Evolutionary conservation across 306 rosid genomes (phyloP), one percentile per base, ranked within the genome.

Genomic region (Aeschynomene evenia): DNA sequence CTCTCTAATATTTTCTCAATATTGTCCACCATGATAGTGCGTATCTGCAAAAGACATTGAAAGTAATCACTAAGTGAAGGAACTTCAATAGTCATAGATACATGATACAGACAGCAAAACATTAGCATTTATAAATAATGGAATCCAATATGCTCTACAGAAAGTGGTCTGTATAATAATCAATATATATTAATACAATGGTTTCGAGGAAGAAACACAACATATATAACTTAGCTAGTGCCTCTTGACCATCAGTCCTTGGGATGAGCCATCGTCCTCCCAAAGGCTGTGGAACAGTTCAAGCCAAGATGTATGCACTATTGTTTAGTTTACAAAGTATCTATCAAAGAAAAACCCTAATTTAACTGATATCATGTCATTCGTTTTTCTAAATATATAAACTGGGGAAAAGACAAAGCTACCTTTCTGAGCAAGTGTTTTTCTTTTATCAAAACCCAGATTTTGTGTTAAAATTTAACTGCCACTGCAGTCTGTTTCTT

Each of bases 1-100:
- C 99, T 85, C 82, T 94, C 96, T 86, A 94, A 66, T 81, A 94
- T 84, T 81, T 94, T 94, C 77, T 94, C 99, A 57, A 91, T 86
- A 68, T 95, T 95, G 52, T 89, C 99, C 72, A 91, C 99, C 95
- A 95, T 91, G 81, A 95, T 83, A 46, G 97, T 91, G 63, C 88
- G 87, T 75, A 94, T 83, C 98, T 94, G 85, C 63, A 82, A n/a
- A 69, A 60, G 63, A 80, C 43, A 66, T 67, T 26, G 42, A 28
- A 61, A 70, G 55, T 22, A 40, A 55, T 58, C 70, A 69, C 73
- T 26, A 77, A 49, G 24, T 13, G 36, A 65, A 71, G 40, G 67
- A 31, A 58, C 48, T 71, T 43, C 43, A 61, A 37, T 40, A 49
- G 9, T 36, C 34, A 53, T 13, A 28, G 9, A 64, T 26, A 48